Conservation (phyloP, 805 yeast genomes). For the Soucietia sequanensis region DNA sequence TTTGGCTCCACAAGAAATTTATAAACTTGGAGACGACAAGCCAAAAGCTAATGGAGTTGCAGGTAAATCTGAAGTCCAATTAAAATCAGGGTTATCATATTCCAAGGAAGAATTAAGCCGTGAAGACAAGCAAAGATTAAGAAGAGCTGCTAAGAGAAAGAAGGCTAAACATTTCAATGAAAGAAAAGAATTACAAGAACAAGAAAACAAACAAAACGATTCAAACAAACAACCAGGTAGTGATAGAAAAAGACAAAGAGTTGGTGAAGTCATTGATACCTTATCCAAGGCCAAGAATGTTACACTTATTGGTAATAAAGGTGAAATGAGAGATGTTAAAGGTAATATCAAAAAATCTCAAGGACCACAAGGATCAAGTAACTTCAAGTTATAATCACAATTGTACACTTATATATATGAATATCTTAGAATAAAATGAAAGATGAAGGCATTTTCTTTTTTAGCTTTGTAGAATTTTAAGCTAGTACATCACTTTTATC, state of each 20-base stretch:
- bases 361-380: conserved; percentile 26
- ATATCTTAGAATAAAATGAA: too few relatives aligned
- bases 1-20: conserved; percentile 95
- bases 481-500: too few relatives aligned
- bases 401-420: too few relatives aligned
- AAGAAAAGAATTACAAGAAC: conserved; percentile 26
- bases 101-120: conserved; percentile 78
- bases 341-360: conserved; percentile 60
- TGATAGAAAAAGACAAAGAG: conserved; percentile 52
- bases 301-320: conserved; percentile 73
- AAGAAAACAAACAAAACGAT: conserved; percentile 24
- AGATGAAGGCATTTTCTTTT: too few relatives aligned
- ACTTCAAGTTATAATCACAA: conserved; percentile 25
- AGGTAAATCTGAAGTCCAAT: conserved; percentile 54
- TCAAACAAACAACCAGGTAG: conserved; percentile 13
- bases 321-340: conserved; percentile 68
- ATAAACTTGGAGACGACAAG: conserved; percentile 48
- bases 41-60: conserved; percentile 26
- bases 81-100: conserved; percentile 76
- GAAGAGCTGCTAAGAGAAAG: conserved; percentile 84
- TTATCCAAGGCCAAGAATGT: conserved; percentile 71
- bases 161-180: conserved; percentile 54
- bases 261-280: conserved; percentile 65
- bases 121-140: conserved; percentile 82
- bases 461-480: too few relatives aligned